These are phyloP conservation scores for Sparassis latifolia DNA, from an alignment of 1,284 basidiomycete genomes.

Conservation along the genomic window DNA sequence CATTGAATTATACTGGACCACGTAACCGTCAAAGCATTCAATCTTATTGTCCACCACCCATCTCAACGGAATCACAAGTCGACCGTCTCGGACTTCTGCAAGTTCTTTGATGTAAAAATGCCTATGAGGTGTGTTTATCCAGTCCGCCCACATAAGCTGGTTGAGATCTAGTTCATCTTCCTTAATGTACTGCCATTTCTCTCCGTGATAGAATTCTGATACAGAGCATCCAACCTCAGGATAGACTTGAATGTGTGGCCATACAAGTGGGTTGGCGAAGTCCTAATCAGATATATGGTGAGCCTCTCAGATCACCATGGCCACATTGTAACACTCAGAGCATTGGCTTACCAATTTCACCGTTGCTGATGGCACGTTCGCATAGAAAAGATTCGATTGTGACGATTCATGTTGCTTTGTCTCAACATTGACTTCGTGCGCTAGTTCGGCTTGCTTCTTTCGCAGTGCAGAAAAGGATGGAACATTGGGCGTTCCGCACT, in stretches of 20 bases:
- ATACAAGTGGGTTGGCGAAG: constrained; percentile 29
- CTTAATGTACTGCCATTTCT: constrained; percentile 20
- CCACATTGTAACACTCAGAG: background rate
- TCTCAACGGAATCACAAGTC: constrained; percentile 16
- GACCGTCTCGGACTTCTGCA: constrained; percentile 14
- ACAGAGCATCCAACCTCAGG: constrained; percentile 21
- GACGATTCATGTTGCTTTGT: constrained; percentile 17
- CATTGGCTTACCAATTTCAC: constrained; percentile 18
- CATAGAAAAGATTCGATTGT: constrained; percentile 26
- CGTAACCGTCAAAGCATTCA: constrained; percentile 3
- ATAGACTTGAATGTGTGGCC: constrained; percentile 23
- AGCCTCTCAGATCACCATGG: background rate
- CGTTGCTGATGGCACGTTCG: constrained; percentile 21
- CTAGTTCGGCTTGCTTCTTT: constrained; percentile 14
- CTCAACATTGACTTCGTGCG: background rate
- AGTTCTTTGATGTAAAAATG: constrained; percentile 17
- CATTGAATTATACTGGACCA: constrained; percentile 2
- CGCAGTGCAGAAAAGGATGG: constrained; percentile 24
- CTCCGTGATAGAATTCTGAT: constrained; percentile 26
- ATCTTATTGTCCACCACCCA: constrained; percentile 8
- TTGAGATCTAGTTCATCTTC: constrained; percentile 19
- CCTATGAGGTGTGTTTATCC: constrained; percentile 9
- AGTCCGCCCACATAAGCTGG: constrained; percentile 30
- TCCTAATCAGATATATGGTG: constrained; percentile 18
- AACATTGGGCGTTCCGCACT: constrained; percentile 25